Evolutionary conservation across 192 early-diverging fungal genomes (phyloP).

Genomic region (Allomyces arbusculus): DNA sequence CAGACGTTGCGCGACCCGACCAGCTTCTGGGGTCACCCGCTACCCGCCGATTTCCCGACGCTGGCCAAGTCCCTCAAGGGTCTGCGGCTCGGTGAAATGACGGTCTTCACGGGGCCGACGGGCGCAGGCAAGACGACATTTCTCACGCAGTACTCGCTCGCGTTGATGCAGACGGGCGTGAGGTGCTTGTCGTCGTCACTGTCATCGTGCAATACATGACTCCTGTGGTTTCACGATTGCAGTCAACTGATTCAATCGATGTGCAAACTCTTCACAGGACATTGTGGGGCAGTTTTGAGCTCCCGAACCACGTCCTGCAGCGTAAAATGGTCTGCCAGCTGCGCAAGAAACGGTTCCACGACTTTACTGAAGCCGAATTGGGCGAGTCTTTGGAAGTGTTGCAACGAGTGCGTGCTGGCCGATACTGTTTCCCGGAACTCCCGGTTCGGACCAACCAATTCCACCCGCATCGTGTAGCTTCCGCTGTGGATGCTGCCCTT

Average conservation of each 20-base stretch:
- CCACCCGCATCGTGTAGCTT: constrained; percentile 11
- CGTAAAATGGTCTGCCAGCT: constrained; percentile 48
- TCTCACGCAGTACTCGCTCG: constrained; percentile 45
- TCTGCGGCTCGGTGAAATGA: constrained; percentile 45
- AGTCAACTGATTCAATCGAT: too few species aligned
- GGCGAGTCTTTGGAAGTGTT: constrained; percentile 38
- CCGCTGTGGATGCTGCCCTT: constrained; percentile 55
- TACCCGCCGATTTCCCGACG: constrained; percentile 33
- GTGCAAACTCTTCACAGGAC: too few species aligned
- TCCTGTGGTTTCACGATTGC: too few species aligned
- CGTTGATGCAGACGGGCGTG: constrained; percentile 43
- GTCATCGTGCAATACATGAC: too few species aligned
- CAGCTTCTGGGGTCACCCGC: too few species aligned
- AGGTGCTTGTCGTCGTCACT: constrained; percentile 1
- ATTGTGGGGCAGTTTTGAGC: constrained; percentile 54
- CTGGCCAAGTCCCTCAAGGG: constrained; percentile 44
- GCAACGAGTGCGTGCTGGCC: constrained; percentile 27
- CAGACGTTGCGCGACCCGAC: too few species aligned
- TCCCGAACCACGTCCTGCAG: constrained; percentile 41
- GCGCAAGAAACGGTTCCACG: constrained; percentile 29
- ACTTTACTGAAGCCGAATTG: constrained; percentile 19
- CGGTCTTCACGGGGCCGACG: constrained; percentile 44
- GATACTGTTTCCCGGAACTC: too few species aligned
- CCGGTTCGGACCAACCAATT: background rate
- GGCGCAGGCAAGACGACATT: constrained; percentile 53